Conservation (phyloP, 331 rosid species). For the Malus hybrid region DNA sequence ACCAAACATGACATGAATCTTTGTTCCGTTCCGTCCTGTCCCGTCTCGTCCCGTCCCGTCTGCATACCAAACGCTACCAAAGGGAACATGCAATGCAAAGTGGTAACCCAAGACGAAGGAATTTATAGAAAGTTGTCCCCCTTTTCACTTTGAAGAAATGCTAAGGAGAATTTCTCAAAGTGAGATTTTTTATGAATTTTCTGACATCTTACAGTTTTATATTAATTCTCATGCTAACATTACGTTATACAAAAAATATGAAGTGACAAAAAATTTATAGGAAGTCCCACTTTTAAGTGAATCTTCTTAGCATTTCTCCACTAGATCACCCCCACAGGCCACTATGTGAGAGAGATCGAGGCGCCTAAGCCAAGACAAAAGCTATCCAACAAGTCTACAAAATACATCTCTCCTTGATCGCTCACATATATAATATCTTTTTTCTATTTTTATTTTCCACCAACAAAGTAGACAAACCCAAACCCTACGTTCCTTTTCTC, state of each 20-base stretch:
- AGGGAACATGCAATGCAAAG: constrained; percentile 56
- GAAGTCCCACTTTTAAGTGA: no score
- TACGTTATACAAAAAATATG: no score
- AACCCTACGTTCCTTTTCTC: constrained; percentile 5
- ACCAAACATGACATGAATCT: no score
- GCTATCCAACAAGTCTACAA: constrained; percentile 8
- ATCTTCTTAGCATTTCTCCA: no score
- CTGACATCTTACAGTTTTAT: no score
- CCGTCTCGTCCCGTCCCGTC: no score
- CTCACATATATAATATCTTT: neutral
- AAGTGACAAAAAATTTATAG: accelerated
- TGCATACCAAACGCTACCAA: no score
- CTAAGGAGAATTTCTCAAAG: neutral
- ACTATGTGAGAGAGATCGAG: no score
- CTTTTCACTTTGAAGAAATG: constrained; percentile 41
- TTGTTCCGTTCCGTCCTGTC: no score
- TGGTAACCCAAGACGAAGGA: constrained; percentile 40
- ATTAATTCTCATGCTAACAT: accelerated
- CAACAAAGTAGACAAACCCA: neutral
- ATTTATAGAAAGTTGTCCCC: constrained; percentile 73
- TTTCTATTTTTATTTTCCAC: neutral
- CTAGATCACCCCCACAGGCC: no score
- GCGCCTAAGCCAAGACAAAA: constrained; percentile 9
- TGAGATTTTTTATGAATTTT: no score
- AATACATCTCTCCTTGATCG: constrained; percentile 19